Evolutionary conservation across 495 filamentous ascomycete genomes (phyloP), one percentile per base, ranked within the genome.

Genomic region (Penicillium salamii): DNA sequence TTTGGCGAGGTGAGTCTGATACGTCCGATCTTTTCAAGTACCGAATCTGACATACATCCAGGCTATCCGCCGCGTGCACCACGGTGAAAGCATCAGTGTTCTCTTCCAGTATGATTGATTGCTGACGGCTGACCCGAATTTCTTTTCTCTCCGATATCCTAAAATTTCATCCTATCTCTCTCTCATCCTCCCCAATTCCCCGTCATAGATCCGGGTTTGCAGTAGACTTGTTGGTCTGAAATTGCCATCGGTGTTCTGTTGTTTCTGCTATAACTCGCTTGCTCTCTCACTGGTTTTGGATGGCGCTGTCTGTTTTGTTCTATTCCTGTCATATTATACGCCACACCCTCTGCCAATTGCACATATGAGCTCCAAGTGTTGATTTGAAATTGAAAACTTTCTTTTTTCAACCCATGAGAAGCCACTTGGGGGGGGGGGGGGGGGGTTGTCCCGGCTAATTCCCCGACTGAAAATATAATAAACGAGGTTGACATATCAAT

Each of bases 11-110:
- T 86, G 68, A 55, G 69, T 62, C 29, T 18, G 32, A 40, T 56
- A 21, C 24, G 42, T 53, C 37, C 11, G 7, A 40, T 43, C 3
- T 42, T 23, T 5, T 28, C 42, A 26, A 20, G 28, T 21, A n/a
- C 35, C 39, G 49, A 38, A 36, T 34, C 49, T 64, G 44, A 57
- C 55, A 57, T 49, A 55, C 58, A 33, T 23, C n/a, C 48, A 87
- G 84, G 93, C 93, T 14, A 96, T 98, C 63, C 87, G 93, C 42
- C 81, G 93, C 36, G 95, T 98, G 42, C 93, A 97, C 69, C 91
- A 97, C 71, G 93, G 93, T 49, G 93, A 98, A 74, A 96, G 90
- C 58, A 96, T 98, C 70, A 96, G 91, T 67, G 90, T 93, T 44
- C 81, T 98, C 45, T 97, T 98, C 70, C 90, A 93, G 72, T 89